These are phyloP conservation scores for Lipomyces chichibuensis DNA, from an alignment of 805 yeast species.

Conservation along the genomic window DNA sequence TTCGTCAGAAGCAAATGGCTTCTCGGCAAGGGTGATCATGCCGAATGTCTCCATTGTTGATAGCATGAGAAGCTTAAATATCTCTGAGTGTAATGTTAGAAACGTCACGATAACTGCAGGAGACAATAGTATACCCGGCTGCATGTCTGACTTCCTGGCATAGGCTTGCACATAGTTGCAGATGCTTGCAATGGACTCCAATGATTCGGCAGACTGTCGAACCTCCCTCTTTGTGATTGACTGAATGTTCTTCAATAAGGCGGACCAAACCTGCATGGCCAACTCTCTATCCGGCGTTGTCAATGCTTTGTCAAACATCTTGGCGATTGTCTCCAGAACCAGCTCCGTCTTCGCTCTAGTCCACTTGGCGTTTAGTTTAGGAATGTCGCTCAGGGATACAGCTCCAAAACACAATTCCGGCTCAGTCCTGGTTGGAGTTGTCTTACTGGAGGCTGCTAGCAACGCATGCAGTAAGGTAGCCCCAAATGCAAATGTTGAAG, in stretches of 20 bases:
- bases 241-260: slow-evolving; percentile 17
- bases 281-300: neutral
- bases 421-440: slow-evolving; percentile 5
- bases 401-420: slow-evolving; percentile 21
- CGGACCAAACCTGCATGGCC: slow-evolving; percentile 19
- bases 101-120: neutral
- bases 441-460: slow-evolving; percentile 7
- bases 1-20: slow-evolving; percentile 10
- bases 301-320: slow-evolving; percentile 15
- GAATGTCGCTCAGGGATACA: slow-evolving; percentile 12
- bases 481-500: slow-evolving; percentile 6
- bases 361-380: slow-evolving; percentile 28
- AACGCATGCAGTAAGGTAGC: slow-evolving; percentile 5
- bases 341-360: slow-evolving; percentile 11
- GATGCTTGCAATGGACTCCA: slow-evolving; percentile 17
- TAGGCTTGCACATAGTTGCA: slow-evolving; percentile 22
- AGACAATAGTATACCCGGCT: slow-evolving; percentile 3
- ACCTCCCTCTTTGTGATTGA: slow-evolving; percentile 24
- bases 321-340: slow-evolving; percentile 15
- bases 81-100: slow-evolving; percentile 7
- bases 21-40: slow-evolving; percentile 11
- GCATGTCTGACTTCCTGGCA: neutral
- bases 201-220: slow-evolving; percentile 26
- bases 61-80: slow-evolving; percentile 5
- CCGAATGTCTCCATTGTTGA: slow-evolving; percentile 20